Conservation (phyloP, 805 yeast species). For the Ascoidea asiatica region DNA sequence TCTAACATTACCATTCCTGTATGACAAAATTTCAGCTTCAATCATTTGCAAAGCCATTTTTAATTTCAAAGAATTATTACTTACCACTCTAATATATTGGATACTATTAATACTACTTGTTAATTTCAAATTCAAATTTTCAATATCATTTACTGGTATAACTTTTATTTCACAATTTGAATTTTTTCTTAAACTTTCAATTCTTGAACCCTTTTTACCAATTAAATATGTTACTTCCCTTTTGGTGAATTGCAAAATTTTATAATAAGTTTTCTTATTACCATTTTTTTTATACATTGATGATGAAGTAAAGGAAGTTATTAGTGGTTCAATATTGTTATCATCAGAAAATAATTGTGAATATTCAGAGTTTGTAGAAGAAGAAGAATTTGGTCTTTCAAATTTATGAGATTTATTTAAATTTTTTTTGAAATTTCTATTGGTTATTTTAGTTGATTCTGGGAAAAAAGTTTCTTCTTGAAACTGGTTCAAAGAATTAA, state of each 20-base stretch:
- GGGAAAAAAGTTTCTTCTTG: too few species aligned
- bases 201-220: conserved; percentile 28
- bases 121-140: conserved; percentile 10
- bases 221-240: conserved; percentile 27
- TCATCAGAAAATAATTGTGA: not conserved
- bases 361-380: not conserved
- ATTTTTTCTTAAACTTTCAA: conserved; percentile 20
- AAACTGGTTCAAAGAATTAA: too few species aligned
- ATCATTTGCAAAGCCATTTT: conserved; percentile 1
- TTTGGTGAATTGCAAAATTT: conserved; percentile 12
- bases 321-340: too few species aligned
- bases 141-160: conserved; percentile 16
- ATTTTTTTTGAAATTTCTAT: too few species aligned
- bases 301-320: too few species aligned
- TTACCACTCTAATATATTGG: conserved; percentile 8
- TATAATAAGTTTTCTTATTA: conserved; percentile 1
- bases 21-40: not conserved
- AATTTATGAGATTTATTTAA: too few species aligned
- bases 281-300: too few species aligned
- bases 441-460: too few species aligned
- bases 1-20: not conserved
- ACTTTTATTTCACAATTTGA: conserved; percentile 27
- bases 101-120: conserved; percentile 6
- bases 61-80: conserved; percentile 1
- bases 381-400: not conserved